Evolutionary conservation across 176 grass and related monocot genomes (phyloP), one percentile per base, ranked within the genome.

Genomic region (Ensete glaucum): DNA sequence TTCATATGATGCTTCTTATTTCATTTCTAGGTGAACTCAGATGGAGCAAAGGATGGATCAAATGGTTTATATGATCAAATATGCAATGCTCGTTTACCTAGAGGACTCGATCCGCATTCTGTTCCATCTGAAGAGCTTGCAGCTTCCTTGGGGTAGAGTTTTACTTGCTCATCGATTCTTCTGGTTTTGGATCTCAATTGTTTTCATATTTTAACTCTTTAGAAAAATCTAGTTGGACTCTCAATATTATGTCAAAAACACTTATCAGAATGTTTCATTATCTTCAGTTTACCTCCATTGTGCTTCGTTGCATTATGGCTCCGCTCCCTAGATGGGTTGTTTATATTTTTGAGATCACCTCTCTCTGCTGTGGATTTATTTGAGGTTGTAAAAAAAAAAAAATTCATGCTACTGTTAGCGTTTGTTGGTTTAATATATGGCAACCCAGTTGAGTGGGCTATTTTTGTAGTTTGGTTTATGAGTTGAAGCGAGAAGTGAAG

Each of bases 61-160:
- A 82, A 67, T 89, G 85, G 88, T 69, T 78, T 81, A 54, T 91
- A 87, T 82, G 95, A 99, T 84, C 74, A 85, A 54, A 94, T 99
- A 82, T 94, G 90, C 1, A 74, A 77, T 76, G 81, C 81, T 56
- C 86, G 84, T 70, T 82, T 99, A 71, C 95, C 95, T 85, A 83
- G 80, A 71, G 95, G 84, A 82, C 90, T 99, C 0, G 85, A 94
- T 84, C 90, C 95, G 50, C 88, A 99, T 86, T 91, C 95, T 59
- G 78, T 99, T 73, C 90, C 90, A 83, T 82, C 95, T 64, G 90
- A 94, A 84, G 90, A 99, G 77, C 74, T 99, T 67, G 87, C 95
- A 9, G 88, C 95, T 80, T 91, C 95, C 66, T 82, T 99, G 78
- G 95, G 90, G 95, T 96, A 76, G 34, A 82, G 82, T 74, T 67